These are phyloP conservation scores for Didymella pomorum DNA, from an alignment of 2,329 filamentous ascomycete genomes.

Conservation along the genomic window DNA sequence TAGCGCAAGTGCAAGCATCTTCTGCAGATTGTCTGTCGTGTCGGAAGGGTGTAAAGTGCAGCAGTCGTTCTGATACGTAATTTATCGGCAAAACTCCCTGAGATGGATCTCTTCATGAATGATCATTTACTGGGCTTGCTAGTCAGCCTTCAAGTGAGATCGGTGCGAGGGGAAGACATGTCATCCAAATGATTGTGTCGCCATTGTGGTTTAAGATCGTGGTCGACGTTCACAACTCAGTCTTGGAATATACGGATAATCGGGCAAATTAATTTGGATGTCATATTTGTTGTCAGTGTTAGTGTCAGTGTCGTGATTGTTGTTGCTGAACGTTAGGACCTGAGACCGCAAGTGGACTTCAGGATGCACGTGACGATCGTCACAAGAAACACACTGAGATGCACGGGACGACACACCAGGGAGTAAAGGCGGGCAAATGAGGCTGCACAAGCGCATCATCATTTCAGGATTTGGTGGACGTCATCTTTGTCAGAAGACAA, in stretches of 20 bases:
- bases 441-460: background rate
- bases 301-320: background rate
- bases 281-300: no score
- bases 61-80: background rate
- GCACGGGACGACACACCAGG: background rate
- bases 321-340: background rate
- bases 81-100: no score
- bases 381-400: no score
- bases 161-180: background rate
- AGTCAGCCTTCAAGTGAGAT: background rate
- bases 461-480: background rate
- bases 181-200: background rate
- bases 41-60: background rate
- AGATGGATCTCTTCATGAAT: no score
- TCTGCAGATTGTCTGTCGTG: background rate
- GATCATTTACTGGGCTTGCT: background rate
- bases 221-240: background rate
- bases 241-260: background rate
- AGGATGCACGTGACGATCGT: background rate
- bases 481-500: conserved; percentile 1
- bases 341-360: background rate
- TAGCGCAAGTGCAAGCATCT: background rate
- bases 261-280: background rate
- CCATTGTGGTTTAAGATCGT: background rate
- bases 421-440: background rate